These are phyloP conservation scores for Pontederia crassipes DNA, from an alignment of 176 grass and related monocot genomes.

Conservation along the genomic window DNA sequence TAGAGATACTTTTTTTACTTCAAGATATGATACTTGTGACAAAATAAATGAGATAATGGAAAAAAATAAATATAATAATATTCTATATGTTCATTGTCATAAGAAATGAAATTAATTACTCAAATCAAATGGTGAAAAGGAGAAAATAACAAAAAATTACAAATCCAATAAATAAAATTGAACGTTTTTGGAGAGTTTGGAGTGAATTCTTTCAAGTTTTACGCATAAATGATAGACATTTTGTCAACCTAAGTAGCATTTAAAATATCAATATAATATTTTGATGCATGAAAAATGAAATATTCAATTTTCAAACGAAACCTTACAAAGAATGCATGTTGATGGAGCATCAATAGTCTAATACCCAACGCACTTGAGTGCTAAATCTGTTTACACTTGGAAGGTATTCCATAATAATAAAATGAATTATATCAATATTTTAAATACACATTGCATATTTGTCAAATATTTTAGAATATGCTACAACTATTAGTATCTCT, in stretches of 20 bases:
- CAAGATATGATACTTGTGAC: constrained; percentile 69
- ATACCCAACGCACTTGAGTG: constrained; percentile 79
- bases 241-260: constrained; percentile 53
- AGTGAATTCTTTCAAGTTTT: constrained; percentile 90
- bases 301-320: constrained; percentile 2
- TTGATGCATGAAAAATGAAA: constrained; percentile 1
- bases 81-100: neutral
- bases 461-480: no score
- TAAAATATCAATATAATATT: constrained; percentile 21
- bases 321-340: constrained; percentile 72
- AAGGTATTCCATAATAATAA: constrained; percentile 57
- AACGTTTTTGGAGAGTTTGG: constrained; percentile 83
- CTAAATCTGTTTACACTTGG: constrained; percentile 78
- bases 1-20: constrained; percentile 87
- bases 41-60: constrained; percentile 3
- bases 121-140: no score
- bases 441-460: neutral
- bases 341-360: constrained; percentile 70
- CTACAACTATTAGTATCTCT: no score
- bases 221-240: constrained; percentile 89
- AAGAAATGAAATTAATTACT: neutral
- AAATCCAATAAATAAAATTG: constrained; percentile 76
- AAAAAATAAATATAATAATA: neutral
- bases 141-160: constrained; percentile 15
- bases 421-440: neutral